phyloP scores from a whole-genome alignment of 108 stramenopile species.

The Nitzschia sp. region DNA sequence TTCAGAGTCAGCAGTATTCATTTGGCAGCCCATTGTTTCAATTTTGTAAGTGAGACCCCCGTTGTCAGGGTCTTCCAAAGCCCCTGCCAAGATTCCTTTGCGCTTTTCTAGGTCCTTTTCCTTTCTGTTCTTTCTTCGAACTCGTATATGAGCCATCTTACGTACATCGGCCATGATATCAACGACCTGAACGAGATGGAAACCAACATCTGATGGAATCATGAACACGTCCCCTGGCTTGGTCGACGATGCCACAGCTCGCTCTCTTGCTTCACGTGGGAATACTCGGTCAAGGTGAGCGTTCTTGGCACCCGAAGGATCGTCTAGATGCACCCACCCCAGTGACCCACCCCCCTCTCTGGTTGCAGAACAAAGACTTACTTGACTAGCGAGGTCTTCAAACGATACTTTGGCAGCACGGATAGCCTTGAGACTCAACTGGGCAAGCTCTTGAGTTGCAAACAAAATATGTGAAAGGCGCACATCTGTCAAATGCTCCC shows the following conservation, averaged over 20 bases:
- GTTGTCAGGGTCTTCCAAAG: conserved; percentile 1
- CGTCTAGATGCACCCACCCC: conserved; percentile 60
- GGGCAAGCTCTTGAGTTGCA: conserved; percentile 71
- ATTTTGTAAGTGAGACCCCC: conserved; percentile 69
- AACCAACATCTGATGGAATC: conserved; percentile 55
- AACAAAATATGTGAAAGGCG: conserved; percentile 73
- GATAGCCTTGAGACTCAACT: conserved; percentile 51
- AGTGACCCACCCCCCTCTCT: conserved; percentile 64
- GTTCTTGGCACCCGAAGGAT: conserved; percentile 33
- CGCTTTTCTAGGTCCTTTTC: conserved; percentile 12
- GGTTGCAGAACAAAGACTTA: conserved; percentile 65
- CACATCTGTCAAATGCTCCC: conserved; percentile 63
- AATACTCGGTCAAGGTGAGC: conserved; percentile 73
- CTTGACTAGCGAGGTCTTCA: conserved; percentile 55
- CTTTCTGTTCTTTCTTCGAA: conserved; percentile 32
- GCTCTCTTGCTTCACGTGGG: conserved; percentile 51
- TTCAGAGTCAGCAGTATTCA: conserved; percentile 97
- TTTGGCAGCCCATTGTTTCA: conserved; percentile 95
- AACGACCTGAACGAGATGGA: conserved; percentile 77
- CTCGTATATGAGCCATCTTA: conserved; percentile 65
- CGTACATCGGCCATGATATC: conserved; percentile 91
- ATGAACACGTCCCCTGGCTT: conserved; percentile 79
- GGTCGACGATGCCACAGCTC: conserved; percentile 62
- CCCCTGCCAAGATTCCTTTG: conserved; percentile 37
- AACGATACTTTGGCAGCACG: conserved; percentile 55